Conservation (phyloP, 768 basidiomycete species). For the Lactarius akahatsu region DNA sequence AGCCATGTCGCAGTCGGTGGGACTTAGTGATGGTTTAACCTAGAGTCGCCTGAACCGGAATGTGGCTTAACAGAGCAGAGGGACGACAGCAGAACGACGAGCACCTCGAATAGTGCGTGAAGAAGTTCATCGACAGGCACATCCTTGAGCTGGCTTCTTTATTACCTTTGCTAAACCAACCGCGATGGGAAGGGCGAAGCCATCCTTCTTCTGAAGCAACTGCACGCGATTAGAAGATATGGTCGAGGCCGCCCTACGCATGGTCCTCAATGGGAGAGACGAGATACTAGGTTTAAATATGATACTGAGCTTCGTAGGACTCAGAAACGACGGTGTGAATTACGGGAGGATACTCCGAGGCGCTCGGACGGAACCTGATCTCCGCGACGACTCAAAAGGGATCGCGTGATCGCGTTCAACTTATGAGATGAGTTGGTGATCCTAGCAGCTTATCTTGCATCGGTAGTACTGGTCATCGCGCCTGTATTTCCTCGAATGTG, state of each 20-base stretch:
- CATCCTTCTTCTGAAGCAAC: conserved; percentile 65
- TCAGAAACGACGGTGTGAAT: not conserved
- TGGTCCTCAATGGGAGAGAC: conserved; percentile 2
- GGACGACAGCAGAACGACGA: conserved; percentile 3
- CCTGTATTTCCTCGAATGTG: conserved; percentile 17
- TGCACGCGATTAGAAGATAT: conserved; percentile 45
- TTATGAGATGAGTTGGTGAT: not conserved
- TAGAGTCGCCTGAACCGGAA: conserved; percentile 54
- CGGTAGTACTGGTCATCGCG: not conserved
- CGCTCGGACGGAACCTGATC: conserved; percentile 10
- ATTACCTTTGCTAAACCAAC: too few relatives aligned
- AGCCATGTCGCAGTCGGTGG: too few relatives aligned
- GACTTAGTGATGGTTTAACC: conserved; percentile 47
- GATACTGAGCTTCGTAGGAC: not conserved
- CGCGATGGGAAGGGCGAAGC: too few relatives aligned
- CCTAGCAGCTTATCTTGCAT: too few relatives aligned
- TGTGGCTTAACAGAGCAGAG: not conserved
- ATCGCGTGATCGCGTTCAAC: not conserved
- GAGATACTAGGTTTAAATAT: not conserved
- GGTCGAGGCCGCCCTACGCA: conserved; percentile 30
- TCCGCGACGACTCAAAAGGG: too few relatives aligned
- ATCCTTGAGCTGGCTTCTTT: conserved; percentile 93
- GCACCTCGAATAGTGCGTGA: conserved; percentile 75
- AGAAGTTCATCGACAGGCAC: conserved; percentile 85
- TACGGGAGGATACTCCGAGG: not conserved